A percentile compares a stretch with the other conserved stretches of the same genome.
These are phyloP conservation scores for Stylosanthes scabra DNA, from an alignment of 331 rosid genomes.

Conservation along the genomic window DNA sequence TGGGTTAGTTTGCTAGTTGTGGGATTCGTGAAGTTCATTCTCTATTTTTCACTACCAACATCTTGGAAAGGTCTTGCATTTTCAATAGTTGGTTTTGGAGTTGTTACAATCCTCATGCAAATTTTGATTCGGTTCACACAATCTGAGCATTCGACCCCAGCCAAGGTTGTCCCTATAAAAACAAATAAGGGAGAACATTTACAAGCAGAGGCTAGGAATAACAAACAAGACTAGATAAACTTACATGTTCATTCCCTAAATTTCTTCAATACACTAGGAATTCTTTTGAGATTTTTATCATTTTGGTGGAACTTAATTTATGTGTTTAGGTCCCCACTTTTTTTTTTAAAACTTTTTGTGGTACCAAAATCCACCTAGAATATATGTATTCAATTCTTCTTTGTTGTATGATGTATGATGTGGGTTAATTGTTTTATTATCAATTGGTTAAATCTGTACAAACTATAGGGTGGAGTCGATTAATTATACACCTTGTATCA, in stretches of 20 bases:
- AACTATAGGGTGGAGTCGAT: constrained; percentile 8
- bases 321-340: constrained; percentile 5
- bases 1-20: constrained; percentile 65
- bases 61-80: constrained; percentile 81
- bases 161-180: constrained; percentile 61
- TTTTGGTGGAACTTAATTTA: constrained; percentile 2
- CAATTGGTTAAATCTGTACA: constrained; percentile 32
- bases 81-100: constrained; percentile 49
- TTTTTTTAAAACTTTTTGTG: neutral
- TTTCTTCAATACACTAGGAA: neutral
- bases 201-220: constrained; percentile 5
- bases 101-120: constrained; percentile 76
- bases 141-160: constrained; percentile 73
- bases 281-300: constrained; percentile 10
- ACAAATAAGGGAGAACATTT: constrained; percentile 33
- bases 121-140: constrained; percentile 75
- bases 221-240: constrained; percentile 50
- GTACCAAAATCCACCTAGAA: constrained; percentile 6
- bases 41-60: constrained; percentile 63
- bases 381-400: constrained; percentile 22
- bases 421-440: constrained; percentile 34
- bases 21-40: constrained; percentile 64
- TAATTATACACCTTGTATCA: neutral
- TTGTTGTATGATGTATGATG: constrained; percentile 14
- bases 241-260: neutral